These are phyloP conservation scores for Prunus mume DNA, from an alignment of 306 rosid genomes.

Conservation along the genomic window DNA sequence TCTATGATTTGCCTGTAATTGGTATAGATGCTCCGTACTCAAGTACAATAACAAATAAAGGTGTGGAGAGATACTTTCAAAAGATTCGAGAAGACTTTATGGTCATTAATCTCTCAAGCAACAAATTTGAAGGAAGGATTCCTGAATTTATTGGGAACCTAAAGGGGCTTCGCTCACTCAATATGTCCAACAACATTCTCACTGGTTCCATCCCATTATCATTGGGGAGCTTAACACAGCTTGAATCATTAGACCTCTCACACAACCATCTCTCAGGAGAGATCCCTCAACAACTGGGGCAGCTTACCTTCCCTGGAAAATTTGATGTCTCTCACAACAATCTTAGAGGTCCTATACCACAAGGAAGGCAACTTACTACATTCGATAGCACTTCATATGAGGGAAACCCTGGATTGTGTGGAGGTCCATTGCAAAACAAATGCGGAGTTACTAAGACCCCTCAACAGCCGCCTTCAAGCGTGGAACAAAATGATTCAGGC, in stretches of 20 bases:
- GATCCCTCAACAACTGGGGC: not conserved
- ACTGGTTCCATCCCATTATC: not conserved
- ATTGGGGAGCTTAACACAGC: not conserved
- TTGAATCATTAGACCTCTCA: not conserved
- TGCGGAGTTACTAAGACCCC: not conserved
- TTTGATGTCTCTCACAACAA: not conserved
- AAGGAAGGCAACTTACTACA: not conserved
- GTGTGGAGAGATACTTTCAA: rapidly evolving
- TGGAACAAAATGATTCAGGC: no score
- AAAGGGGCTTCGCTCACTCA: no score
- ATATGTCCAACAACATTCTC: not conserved
- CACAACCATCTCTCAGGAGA: not conserved
- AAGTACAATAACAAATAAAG: not conserved
- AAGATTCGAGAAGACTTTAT: not conserved
- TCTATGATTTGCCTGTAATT: no score
- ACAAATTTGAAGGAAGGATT: no score
- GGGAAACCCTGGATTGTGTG: no score
- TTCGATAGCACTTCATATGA: not conserved
- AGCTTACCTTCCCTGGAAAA: not conserved
- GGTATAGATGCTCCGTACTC: no score
- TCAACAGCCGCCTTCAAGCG: not conserved
- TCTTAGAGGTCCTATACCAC: not conserved
- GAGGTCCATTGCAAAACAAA: not conserved
- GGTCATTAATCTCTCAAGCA: not conserved
- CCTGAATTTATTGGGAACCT: no score